Base-by-base conservation (phyloP, 148 eudicot genomes). In the Dianthus caryophyllus region DNA sequence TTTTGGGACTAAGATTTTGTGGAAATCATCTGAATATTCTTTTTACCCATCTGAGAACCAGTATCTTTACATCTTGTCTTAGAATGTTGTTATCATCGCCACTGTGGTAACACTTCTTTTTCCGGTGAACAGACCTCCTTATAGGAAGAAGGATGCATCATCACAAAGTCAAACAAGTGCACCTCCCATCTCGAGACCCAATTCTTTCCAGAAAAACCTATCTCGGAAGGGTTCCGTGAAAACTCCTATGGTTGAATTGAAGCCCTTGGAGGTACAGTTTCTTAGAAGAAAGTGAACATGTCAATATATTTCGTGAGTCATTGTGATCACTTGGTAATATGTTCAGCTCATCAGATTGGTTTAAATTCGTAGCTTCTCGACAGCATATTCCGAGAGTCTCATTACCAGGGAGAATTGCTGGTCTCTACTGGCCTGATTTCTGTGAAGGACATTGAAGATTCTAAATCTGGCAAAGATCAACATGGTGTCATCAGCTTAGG, bases 251-350 rank as follows among this genome's bases (percentile, higher is more conserved):
- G 65, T 80, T 59, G 98, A 93, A 68, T 66, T 93, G 71, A 93
- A 87, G 68, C 79, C 96, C 48, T 70, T 93, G 48, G 98, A 84
- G 89, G 96, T 93, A 85, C 57, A 47, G n/a, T n/a, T 41, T 67
- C 33, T 63, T 17, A 1, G 13, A 21, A 16, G 15, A 12, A 39
- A 25, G 11, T 18, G 8, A 22, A 18, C 44, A 33, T 29, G 9
- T 59, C n/a, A 31, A 57, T 22, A 15, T 13, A 25, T 1, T 55
- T 43, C 22, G 29, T n/a, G 33, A 11, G 21, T 25, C 18, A 17
- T 18, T 62, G 49, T 11, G 47, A 49, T 20, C 27, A 21, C 46
- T 36, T 73, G 16, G 25, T 10, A 13, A n/a, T 22, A 12, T 20
- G 12, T 47, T 15, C 38, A 43, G 24, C 39, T 56, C 51, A 57